Conservation (phyloP, 352 stramenopile species). For the Thraustochytrium sp. region DNA sequence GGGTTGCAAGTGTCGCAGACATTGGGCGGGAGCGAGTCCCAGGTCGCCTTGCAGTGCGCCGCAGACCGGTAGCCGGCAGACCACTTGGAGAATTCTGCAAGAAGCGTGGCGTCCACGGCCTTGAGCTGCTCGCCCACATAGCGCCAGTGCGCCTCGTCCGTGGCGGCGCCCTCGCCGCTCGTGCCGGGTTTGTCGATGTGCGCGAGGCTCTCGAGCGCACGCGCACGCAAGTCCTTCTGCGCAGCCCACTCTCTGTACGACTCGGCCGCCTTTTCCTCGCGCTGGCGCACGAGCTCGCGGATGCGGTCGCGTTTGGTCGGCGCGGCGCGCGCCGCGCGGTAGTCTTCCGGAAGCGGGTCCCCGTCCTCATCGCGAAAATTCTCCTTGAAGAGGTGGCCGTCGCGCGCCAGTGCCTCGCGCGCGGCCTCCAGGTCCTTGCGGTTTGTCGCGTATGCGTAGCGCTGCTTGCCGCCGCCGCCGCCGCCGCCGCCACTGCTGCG, state of each 20-base stretch:
- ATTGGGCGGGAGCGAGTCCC: conserved; percentile 72
- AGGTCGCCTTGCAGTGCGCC: conserved; percentile 63
- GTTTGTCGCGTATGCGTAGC: conserved; percentile 12
- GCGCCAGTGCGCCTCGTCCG: conserved; percentile 54
- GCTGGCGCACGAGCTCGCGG: conserved; percentile 58
- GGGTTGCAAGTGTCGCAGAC: conserved; percentile 78
- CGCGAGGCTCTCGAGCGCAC: conserved; percentile 64
- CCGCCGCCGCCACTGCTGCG: too few species aligned
- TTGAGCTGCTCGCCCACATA: conserved; percentile 79
- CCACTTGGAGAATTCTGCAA: conserved; percentile 75
- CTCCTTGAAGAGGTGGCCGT: conserved; percentile 65
- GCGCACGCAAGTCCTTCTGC: conserved; percentile 69
- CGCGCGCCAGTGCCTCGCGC: conserved; percentile 64
- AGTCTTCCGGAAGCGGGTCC: not conserved
- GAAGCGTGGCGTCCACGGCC: conserved; percentile 67
- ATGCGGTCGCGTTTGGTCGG: conserved; percentile 43
- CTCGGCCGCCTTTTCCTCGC: conserved; percentile 63
- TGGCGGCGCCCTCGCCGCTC: not conserved
- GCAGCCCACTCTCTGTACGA: conserved; percentile 66
- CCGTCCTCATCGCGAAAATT: conserved; percentile 60
- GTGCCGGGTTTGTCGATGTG: conserved; percentile 61
- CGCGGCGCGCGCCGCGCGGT: not conserved
- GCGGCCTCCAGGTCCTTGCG: conserved; percentile 65
- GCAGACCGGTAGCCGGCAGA: conserved; percentile 60
- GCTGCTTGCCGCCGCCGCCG: not conserved